Conservation (phyloP, 768 basidiomycete species). For the Suillus hirtellus region DNA sequence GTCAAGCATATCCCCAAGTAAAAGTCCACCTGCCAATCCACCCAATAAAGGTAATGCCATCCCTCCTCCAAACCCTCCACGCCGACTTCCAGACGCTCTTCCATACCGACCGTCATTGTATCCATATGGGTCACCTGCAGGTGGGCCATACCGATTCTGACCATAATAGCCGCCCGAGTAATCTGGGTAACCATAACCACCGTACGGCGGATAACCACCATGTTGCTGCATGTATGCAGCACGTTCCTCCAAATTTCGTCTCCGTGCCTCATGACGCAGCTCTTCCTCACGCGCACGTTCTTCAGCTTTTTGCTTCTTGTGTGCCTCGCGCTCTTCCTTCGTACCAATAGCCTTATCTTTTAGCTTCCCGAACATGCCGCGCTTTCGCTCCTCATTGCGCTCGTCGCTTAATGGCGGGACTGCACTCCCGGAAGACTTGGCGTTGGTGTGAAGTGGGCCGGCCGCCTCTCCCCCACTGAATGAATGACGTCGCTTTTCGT, state of each 20-base stretch:
- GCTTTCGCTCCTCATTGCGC: constrained; percentile 33
- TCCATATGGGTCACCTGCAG: constrained; percentile 11
- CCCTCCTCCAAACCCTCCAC: constrained; percentile 25
- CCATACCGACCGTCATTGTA: constrained; percentile 11
- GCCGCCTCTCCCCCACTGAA: constrained; percentile 20
- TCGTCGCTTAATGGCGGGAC: neutral
- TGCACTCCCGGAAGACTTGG: constrained; percentile 6
- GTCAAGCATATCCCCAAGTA: constrained; percentile 46
- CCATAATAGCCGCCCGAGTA: constrained; percentile 4
- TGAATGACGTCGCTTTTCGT: constrained; percentile 32
- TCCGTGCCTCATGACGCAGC: constrained; percentile 18
- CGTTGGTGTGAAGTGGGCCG: neutral
- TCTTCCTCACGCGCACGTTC: constrained; percentile 29
- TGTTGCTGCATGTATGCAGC: constrained; percentile 36
- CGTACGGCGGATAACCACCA: constrained; percentile 32
- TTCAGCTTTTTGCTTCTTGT: constrained; percentile 33
- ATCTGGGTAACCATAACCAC: constrained; percentile 16
- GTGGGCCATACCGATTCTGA: neutral
- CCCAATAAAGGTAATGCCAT: constrained; percentile 45
- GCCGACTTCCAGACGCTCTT: constrained; percentile 6
- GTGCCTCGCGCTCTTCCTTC: constrained; percentile 60
- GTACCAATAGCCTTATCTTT: constrained; percentile 67
- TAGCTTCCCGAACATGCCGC: constrained; percentile 58
- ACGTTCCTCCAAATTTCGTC: constrained; percentile 28
- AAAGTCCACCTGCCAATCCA: constrained; percentile 49